Base-by-base conservation (phyloP, 495 filamentous ascomycete species). In the Lasiosphaeria hispida region DNA sequence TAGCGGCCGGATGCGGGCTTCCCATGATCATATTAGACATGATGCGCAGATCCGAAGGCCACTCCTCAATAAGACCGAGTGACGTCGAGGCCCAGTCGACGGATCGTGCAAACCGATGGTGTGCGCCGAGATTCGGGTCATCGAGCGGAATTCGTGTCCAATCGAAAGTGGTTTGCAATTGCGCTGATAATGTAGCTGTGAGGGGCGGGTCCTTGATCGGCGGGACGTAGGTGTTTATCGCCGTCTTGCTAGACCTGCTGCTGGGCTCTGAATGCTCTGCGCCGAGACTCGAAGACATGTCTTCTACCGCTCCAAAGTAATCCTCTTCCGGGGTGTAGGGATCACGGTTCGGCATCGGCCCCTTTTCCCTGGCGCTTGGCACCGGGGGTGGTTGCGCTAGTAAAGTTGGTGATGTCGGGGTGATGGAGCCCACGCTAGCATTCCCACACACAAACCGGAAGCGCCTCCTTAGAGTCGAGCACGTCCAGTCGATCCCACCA, bases 1-100 rank as follows among this genome's bases (percentile, higher is more conserved):
- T 82, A 0, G 86, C 86, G 6, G 83, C 83, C 11, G 86, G 86
- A 70, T 89, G 84, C 34, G 87, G 87, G 55, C 80, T 84, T 1
- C 83, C 85, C 86, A 90, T 88, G 53, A 90, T 83, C 37, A 88
- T 63, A 59, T 81, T 84, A 14, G 82, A 83, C 81, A 87, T 85
- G 41, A 80, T 77, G 33, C 86, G 75, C 19, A 89, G 66, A 55
- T 87, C 86, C 41, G 76, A 63, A 1, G 74, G 68, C 87, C 87
- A 90, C 8, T 69, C 63, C 63, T 87, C 85, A 9, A 90, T 83
- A 4, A 85, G 85, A 0, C 87, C 87, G 5, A 90, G 73, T 7
- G 79, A 59, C 0, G 87, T 90, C 4, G 76, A 67, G 4, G 80
- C 79, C 87, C 87, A 90, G 64, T 89, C 83, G 45, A 84, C 66